Evolutionary conservation across 129 eudicot species (phyloP), one percentile per base, ranked within the genome.

Genomic region (Rutidosis leptorrhynchoides): DNA sequence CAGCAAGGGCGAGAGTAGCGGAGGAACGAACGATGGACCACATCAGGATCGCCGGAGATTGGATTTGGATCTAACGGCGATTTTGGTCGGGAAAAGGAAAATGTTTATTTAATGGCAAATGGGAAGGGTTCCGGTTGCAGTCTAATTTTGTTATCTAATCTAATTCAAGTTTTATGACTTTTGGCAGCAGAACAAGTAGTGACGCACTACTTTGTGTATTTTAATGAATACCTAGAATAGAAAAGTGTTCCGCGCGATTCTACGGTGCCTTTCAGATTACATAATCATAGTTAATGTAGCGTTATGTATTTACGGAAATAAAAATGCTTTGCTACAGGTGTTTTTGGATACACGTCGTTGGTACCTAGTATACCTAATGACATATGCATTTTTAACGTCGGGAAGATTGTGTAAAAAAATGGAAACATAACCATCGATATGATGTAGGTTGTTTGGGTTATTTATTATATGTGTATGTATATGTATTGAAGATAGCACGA

Each of bases 1-100:
- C 4, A 14, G 64, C 51, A 63, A 62, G 0, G 28, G 49, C 26
- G 80, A 75, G 14, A 40, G 62, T 42, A n/a, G 64, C n/a, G 70
- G 71, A 51, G 23, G 70, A 77, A 75, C 81, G 80, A 14, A 64
- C n/a, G 67, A 68, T 32, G 33, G 70, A 79, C 72, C 79, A 78
- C 95, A 83, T 86, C 73, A 77, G 71, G 71, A 66, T 77, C 85
- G 88, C 83, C 83, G 85, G 84, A 51, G 73, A 74, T 25, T 23
- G 71, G 74, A 29, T 54, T 64, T 64, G 78, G 86, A 77, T 81
- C 82, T 77, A 73, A 73, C 43, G 74, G 71, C 51, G 68, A 63
- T 59, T 28, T 14, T 53, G 64, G 26, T 73, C 70, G 15, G 61
- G 48, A 45, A 59, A 46, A 45, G n/a, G 21, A 27, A 40, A 30